A percentile compares a stretch with the other conserved stretches of the same genome.
phyloP scores from a whole-genome alignment of 2,329 filamentous ascomycete genomes.

The Xylariales sp. region DNA sequence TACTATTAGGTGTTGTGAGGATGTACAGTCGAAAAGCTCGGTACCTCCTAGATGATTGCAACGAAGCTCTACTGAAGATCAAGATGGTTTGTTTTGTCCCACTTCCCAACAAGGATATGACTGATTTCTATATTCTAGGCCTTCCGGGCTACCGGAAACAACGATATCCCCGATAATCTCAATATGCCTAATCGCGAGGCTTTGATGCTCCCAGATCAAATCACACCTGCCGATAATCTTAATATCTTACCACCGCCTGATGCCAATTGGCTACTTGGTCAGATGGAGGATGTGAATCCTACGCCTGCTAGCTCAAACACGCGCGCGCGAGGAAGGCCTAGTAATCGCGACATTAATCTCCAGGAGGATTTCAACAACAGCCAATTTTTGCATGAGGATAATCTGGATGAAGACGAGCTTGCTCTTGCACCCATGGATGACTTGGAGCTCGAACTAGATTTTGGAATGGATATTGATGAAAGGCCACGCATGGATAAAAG shows the following conservation, averaged over 20 bases:
- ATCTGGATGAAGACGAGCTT: slow-evolving; percentile 67
- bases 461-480: slow-evolving; percentile 79
- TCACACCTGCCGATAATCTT: slow-evolving; percentile 89
- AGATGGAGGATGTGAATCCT: slow-evolving; percentile 72
- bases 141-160: slow-evolving; percentile 93
- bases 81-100: slow-evolving; percentile 77
- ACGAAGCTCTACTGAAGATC: slow-evolving; percentile 96
- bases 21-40: slow-evolving; percentile 98
- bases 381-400: slow-evolving; percentile 80
- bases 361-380: slow-evolving; percentile 78
- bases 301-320: slow-evolving; percentile 67
- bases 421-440: slow-evolving; percentile 70
- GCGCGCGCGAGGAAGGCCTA: slow-evolving; percentile 58
- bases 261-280: slow-evolving; percentile 83
- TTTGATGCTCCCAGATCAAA: slow-evolving; percentile 88
- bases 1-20: slow-evolving; percentile 93
- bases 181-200: slow-evolving; percentile 86
- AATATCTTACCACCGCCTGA: slow-evolving; percentile 86
- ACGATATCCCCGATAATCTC: slow-evolving; percentile 88
- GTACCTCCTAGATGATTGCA: slow-evolving; percentile 96
- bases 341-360: slow-evolving; percentile 74
- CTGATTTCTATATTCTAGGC: slow-evolving; percentile 69
- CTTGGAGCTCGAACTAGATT: slow-evolving; percentile 78
- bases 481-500: slow-evolving; percentile 68
- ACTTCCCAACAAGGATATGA: slow-evolving; percentile 25